Percentiles rank a stretch among this genome's conserved stretches.
These are phyloP conservation scores for Colletotrichum melonis DNA, from an alignment of 2,329 filamentous ascomycete species.

Conservation along the genomic window DNA sequence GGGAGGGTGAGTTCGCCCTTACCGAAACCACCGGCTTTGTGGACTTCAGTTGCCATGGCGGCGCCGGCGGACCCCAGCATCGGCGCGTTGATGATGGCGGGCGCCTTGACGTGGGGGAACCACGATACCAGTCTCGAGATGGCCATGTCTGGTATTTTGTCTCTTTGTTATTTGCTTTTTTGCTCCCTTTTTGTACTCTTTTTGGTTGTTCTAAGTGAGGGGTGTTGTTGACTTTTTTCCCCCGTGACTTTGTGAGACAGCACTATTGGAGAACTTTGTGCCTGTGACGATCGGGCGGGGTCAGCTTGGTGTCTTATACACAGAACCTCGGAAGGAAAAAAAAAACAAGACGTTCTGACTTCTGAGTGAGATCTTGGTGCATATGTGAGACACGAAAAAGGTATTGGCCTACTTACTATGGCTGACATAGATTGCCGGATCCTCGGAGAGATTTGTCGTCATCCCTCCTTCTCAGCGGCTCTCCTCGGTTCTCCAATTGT, in stretches of 20 bases:
- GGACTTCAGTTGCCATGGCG: constrained; percentile 50
- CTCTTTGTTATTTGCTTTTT: neutral
- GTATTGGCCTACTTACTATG: neutral
- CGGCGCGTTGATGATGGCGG: constrained; percentile 45
- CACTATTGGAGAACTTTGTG: neutral
- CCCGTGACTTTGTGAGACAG: constrained; percentile 1
- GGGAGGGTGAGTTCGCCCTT: constrained; percentile 5
- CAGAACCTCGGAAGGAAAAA: neutral
- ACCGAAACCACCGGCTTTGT: constrained; percentile 53
- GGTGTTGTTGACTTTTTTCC: neutral
- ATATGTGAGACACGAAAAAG: neutral
- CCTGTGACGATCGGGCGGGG: neutral
- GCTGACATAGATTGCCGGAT: constrained; percentile 5
- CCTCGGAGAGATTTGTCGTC: neutral
- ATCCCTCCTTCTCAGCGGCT: neutral
- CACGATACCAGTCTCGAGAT: constrained; percentile 20
- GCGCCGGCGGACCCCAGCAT: constrained; percentile 49
- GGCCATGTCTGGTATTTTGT: constrained; percentile 20
- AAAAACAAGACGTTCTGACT: neutral
- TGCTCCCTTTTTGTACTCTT: neutral
- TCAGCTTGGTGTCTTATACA: neutral
- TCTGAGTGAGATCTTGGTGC: neutral
- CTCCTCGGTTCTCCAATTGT: neutral
- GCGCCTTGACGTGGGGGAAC: constrained; percentile 31
- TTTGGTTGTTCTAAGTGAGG: neutral